Evolutionary conservation across 2,329 filamentous ascomycete species (phyloP), one percentile per base, ranked within the genome.

Genomic region (Fusarium redolens): DNA sequence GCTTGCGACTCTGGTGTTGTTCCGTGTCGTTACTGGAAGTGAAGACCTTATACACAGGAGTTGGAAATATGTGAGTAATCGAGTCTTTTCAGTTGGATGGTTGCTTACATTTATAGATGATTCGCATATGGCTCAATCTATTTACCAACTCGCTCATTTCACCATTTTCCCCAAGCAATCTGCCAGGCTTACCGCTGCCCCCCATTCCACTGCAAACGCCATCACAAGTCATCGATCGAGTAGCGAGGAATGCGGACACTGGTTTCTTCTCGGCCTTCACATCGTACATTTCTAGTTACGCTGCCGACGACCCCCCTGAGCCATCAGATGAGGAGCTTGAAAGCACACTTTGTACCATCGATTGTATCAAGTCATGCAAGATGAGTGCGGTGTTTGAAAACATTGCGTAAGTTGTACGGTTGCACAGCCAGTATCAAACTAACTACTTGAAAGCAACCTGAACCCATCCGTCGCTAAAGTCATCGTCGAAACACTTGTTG

Each of bases 271-370:
- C 95, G 7, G 95, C 96, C 2, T 94, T 99, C 77, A 97, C 96
- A 1, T 97, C 93, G 9, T 99, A 98, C 78, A 95, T 99, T 37
- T 97, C 95, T n/a, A 98, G 96, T 81, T 98, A 99, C 80, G 96
- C 97, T 45, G 97, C 96, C 15, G 96, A 98, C 81, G 96, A 99
- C 79, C 96, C 96, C 17, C 96, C 96, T 0, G 96, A 99, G 83
- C 96, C 96, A 5, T 98, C 96, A 3, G 95, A 98, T 73, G 96
- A 98, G 80, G 96, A 99, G 81, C 87, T 99, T 35, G 96, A 99
- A 78, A 97, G 96, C 79, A 98, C 96, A 0, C 86, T 99, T 14
- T 96, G 93, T 79, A 96, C 96, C 2, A 93, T 98, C 5, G 96
- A 98, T 80, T 99, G 96, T 78, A 91, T 99, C 45, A 96, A 93